Conservation (phyloP, 352 stramenopile genomes). For the Pythium utonaiense region DNA sequence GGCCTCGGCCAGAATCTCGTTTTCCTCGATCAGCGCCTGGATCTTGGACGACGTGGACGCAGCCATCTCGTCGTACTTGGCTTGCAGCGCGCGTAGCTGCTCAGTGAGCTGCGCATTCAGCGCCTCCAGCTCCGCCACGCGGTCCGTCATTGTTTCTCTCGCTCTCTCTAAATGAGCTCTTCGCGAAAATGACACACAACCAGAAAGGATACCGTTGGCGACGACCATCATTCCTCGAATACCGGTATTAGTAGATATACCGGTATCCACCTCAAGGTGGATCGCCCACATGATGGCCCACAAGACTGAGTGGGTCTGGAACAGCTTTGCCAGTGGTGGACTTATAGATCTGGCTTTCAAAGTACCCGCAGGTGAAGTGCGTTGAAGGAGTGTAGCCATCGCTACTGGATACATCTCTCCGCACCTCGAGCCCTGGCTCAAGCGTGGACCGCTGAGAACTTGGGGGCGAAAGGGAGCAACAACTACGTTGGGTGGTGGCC, state of each 20-base stretch:
- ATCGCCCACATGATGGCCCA: no score
- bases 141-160: conserved; percentile 1
- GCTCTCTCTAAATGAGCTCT: neutral
- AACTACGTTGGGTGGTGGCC: no score
- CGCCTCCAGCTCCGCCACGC: conserved; percentile 17
- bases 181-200: neutral
- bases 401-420: no score
- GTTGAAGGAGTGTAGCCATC: no score
- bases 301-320: no score
- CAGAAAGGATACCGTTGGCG: neutral
- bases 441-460: no score
- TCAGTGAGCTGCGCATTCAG: conserved; percentile 50
- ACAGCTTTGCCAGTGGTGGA: no score
- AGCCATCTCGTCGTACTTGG: conserved; percentile 44
- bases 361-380: no score
- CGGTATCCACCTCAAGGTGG: no score
- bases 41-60: conserved; percentile 36
- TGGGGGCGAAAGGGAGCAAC: no score
- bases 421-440: no score
- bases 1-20: conserved; percentile 66
- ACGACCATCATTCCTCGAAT: neutral
- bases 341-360: no score
- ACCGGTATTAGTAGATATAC: neutral
- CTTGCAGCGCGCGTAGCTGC: conserved; percentile 44
- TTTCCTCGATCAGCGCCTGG: conserved; percentile 62